Conservation (phyloP, 495 filamentous ascomycete species). For the Glonium stellatum region DNA sequence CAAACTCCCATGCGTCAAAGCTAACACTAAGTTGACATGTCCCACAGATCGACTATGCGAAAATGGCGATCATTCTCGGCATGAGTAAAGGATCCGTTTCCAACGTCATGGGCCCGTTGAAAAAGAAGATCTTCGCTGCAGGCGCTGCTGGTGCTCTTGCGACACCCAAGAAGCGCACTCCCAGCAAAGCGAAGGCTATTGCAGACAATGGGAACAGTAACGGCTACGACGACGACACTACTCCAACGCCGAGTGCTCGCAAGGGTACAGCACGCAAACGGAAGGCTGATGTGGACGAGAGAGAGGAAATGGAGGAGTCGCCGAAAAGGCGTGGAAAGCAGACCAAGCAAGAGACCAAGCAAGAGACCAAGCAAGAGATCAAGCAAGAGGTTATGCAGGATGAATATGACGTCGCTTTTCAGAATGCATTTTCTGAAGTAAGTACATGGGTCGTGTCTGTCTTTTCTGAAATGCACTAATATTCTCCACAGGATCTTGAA, state of each 20-base stretch:
- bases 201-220: not conserved
- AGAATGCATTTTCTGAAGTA: too few relatives aligned
- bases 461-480: too few relatives aligned
- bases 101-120: conserved; percentile 1
- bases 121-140: not conserved
- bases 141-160: not conserved
- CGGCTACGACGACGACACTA: too few relatives aligned
- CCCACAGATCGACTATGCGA: conserved; percentile 3
- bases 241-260: too few relatives aligned
- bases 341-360: not conserved
- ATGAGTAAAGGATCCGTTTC: conserved; percentile 6
- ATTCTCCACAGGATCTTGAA: too few relatives aligned
- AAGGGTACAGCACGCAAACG: too few relatives aligned
- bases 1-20: not conserved
- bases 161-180: not conserved
- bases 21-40: not conserved
- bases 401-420: too few relatives aligned
- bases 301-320: not conserved
- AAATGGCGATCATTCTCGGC: conserved; percentile 8
- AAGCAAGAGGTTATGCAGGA: not conserved
- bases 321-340: not conserved
- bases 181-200: not conserved
- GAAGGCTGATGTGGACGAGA: not conserved
- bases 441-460: too few relatives aligned
- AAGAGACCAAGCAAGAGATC: not conserved